These are phyloP conservation scores for Glaciozyma antarctica DNA, from an alignment of 768 basidiomycete genomes.

Conservation along the genomic window DNA sequence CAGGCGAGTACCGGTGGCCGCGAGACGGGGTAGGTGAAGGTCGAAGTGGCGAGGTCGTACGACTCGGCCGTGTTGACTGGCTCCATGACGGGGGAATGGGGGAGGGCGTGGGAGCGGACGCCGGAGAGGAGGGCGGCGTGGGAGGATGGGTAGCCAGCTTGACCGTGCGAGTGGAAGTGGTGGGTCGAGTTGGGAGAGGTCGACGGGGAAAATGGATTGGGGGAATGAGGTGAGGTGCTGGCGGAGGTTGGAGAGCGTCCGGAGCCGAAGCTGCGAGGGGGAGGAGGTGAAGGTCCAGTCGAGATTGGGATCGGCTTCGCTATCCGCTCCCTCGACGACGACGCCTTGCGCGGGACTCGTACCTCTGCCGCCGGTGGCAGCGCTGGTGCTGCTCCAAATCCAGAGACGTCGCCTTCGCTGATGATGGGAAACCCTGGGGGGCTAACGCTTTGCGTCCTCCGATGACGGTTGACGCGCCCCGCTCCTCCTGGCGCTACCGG, in stretches of 20 bases:
- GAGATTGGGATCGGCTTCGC: not conserved
- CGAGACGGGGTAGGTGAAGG: not conserved
- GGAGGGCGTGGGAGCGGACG: constrained; percentile 19
- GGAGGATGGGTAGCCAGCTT: not conserved
- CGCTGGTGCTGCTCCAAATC: not conserved
- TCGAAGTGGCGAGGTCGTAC: not conserved
- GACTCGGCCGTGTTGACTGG: not conserved
- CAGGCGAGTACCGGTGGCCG: not conserved
- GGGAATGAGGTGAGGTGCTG: not conserved
- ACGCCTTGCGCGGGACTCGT: not conserved
- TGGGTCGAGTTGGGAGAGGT: not conserved
- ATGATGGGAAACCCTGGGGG: constrained; percentile 22
- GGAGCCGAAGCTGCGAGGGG: not conserved
- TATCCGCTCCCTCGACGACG: not conserved
- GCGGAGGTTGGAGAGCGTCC: too few species aligned
- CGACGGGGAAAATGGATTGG: not conserved
- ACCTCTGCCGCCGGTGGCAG: not conserved
- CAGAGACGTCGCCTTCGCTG: not conserved
- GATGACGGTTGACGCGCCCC: constrained; percentile 12
- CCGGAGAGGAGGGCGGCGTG: constrained; percentile 26
- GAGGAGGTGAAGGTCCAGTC: not conserved
- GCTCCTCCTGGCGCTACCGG: constrained; percentile 15
- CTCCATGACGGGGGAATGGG: constrained; percentile 17
- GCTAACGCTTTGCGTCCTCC: constrained; percentile 25
- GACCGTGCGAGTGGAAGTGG: not conserved